Evolutionary conservation across 768 basidiomycete species (phyloP).

Genomic region (Lentinula raphanica): DNA sequence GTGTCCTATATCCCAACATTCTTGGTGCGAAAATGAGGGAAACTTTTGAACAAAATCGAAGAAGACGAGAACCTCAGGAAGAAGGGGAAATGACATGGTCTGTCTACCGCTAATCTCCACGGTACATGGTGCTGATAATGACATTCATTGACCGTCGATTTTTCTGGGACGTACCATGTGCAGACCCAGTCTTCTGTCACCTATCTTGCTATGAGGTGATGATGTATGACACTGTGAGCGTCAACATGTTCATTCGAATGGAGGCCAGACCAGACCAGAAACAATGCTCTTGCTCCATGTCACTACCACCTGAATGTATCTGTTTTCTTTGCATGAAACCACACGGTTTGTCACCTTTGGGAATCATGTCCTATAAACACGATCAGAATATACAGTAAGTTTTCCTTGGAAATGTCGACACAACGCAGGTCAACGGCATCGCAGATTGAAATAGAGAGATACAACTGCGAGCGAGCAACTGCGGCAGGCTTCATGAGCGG

Average conservation of each 20-base stretch:
- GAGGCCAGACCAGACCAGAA: background rate
- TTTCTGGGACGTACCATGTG: background rate
- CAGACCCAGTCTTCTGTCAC: background rate
- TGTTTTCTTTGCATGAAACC: background rate
- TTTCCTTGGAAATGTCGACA: background rate
- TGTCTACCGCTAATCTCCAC: background rate
- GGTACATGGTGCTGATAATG: background rate
- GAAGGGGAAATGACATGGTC: conserved; percentile 30
- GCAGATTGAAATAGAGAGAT: background rate
- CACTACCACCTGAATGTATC: background rate
- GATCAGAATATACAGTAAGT: background rate
- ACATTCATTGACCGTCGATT: background rate
- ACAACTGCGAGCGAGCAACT: background rate
- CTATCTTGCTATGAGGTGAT: background rate
- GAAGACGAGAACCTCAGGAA: conserved; percentile 28
- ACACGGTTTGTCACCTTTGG: background rate
- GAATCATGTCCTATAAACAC: background rate
- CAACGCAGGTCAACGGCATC: background rate
- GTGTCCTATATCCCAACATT: conserved; percentile 57
- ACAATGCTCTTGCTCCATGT: background rate
- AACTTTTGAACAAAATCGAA: conserved; percentile 39
- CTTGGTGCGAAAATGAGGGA: conserved; percentile 56
- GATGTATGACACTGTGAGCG: background rate
- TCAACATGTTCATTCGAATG: too few species aligned
- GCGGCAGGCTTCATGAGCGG: background rate